These are phyloP conservation scores for Cercophora newfieldiana DNA, from an alignment of 495 filamentous ascomycete genomes.

Conservation along the genomic window DNA sequence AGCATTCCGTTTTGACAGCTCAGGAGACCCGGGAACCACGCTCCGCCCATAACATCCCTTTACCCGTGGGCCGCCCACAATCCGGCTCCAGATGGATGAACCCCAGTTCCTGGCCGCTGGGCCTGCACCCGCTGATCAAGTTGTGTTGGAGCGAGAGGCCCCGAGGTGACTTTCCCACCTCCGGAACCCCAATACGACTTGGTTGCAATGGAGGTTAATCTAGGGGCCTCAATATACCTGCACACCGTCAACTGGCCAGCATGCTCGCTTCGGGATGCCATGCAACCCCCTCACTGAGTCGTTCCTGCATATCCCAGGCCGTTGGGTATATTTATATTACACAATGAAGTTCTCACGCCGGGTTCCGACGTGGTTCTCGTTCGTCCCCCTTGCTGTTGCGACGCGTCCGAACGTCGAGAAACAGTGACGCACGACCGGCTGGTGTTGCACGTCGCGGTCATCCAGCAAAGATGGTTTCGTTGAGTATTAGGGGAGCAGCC, in stretches of 20 bases:
- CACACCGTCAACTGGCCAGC: background rate
- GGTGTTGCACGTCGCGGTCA: background rate
- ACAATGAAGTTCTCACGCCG: slow-evolving; percentile 8
- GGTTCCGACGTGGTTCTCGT: background rate
- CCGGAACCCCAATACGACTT: slow-evolving; percentile 21
- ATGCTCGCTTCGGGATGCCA: slow-evolving; percentile 5
- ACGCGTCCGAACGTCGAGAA: background rate
- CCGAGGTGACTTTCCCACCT: slow-evolving; percentile 15
- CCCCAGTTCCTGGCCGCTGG: slow-evolving; percentile 23
- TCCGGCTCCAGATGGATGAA: slow-evolving; percentile 13
- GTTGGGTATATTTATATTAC: slow-evolving; percentile 28
- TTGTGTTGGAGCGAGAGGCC: slow-evolving; percentile 15
- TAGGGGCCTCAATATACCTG: slow-evolving; percentile 29
- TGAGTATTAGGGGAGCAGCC: slow-evolving; percentile 25
- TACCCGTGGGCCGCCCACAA: slow-evolving; percentile 24
- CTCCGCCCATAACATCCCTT: slow-evolving; percentile 22
- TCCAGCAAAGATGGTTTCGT: slow-evolving; percentile 25
- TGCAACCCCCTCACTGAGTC: slow-evolving; percentile 10
- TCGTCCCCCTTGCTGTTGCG: background rate
- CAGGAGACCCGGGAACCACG: slow-evolving; percentile 3
- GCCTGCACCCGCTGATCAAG: slow-evolving; percentile 15
- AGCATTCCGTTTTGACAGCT: background rate
- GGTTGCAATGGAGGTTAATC: slow-evolving; percentile 25
- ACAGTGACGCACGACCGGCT: slow-evolving; percentile 2
- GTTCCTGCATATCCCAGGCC: slow-evolving; percentile 34